Base-by-base conservation (phyloP, 2,329 filamentous ascomycete species). In the Bipolaris oryzae region DNA sequence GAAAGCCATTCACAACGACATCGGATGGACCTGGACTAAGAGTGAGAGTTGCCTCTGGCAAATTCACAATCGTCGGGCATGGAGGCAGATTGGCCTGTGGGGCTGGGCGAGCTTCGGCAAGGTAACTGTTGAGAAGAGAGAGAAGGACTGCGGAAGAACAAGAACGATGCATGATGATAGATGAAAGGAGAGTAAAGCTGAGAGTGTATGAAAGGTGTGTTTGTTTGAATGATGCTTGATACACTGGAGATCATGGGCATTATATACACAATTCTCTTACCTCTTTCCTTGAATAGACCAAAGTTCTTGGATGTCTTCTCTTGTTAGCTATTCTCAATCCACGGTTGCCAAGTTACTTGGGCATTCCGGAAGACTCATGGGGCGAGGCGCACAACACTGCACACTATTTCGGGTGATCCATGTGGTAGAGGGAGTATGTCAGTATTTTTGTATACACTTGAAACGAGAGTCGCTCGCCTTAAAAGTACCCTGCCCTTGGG, bases 381-480 rank as follows among this genome's bases (percentile, higher is more conserved):
- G 28, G 21, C n/a, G 23, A 44, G 41, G 41, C n/a, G 25, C 41
- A 15, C 20, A 18, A 16, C 11, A 31, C n/a, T 31, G n/a, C 25
- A 31, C 23, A 44, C 41, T 44, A 44, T 44, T 44, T 44, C 28
- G 7, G 25, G 41, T 31, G 7, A 9, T 31, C 23, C 23, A n/a
- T 9, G 15, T 31, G 25, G 25, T 15, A 11, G 28, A 43, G 15
- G 28, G 15, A 18, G n/a, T 11, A 31, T 44, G 10, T n/a, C 13
- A 31, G 41, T 44, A 44, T 31, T 44, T 44, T 44, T 31, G 41
- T 44, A 44, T 11, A 44, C n/a, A 44, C 13, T 18, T 31, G 41
- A 44, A 44, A 44, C 41, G 4, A 44, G 41, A 31, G 10, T 16
- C 11, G 23, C 41, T 28, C 13, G 41, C 41, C 41, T 28, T 31